phyloP scores from a whole-genome alignment of 768 basidiomycete species.

The Tremella mesenterica region DNA sequence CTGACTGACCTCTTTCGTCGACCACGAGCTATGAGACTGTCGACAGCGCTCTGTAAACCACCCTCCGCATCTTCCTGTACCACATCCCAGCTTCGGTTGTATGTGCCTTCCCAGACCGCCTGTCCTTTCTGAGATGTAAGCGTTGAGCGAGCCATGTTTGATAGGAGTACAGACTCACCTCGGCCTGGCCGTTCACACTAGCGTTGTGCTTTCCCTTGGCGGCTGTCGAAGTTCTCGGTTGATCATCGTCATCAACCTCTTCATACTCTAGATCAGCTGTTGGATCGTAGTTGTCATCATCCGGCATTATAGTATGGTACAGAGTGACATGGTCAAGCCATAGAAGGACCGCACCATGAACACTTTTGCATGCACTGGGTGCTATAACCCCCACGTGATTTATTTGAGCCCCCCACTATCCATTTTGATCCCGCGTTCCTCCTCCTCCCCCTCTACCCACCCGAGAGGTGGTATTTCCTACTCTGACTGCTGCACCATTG shows the following conservation, averaged over 20 bases:
- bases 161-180: slow-evolving; percentile 8
- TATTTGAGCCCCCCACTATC: too few species aligned
- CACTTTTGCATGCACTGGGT: too few species aligned
- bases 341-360: too few species aligned
- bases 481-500: too few species aligned
- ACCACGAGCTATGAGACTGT: slow-evolving; percentile 76
- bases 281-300: slow-evolving; percentile 16
- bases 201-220: slow-evolving; percentile 9
- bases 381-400: too few species aligned
- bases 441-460: too few species aligned
- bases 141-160: neutral
- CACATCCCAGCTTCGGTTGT: slow-evolving; percentile 90
- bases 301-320: slow-evolving; percentile 14
- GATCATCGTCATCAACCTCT: slow-evolving; percentile 29
- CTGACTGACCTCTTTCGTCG: slow-evolving; percentile 64
- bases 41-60: slow-evolving; percentile 78
- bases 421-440: too few species aligned
- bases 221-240: slow-evolving; percentile 22
- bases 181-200: slow-evolving; percentile 11
- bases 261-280: slow-evolving; percentile 12
- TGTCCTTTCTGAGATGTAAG: slow-evolving; percentile 11
- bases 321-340: too few species aligned
- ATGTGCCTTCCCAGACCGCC: slow-evolving; percentile 94
- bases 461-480: too few species aligned
- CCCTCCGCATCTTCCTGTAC: slow-evolving; percentile 94